Base-by-base conservation (phyloP, 2,329 filamentous ascomycete species). In the Ascochyta viciae-villosae region DNA sequence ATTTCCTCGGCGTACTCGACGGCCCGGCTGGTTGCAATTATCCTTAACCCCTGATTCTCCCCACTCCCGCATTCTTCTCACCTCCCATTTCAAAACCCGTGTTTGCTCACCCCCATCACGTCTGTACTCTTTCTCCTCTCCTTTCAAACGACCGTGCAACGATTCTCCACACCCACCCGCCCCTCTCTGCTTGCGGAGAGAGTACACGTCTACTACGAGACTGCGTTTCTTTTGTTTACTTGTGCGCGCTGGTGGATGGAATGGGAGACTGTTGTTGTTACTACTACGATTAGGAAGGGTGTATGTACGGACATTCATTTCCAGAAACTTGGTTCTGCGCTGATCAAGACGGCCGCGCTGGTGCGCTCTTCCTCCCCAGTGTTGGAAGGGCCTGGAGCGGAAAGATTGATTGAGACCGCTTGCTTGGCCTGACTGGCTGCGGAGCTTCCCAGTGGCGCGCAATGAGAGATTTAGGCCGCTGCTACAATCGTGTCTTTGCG, bases 211-310 rank as follows among this genome's bases (percentile, higher is more conserved):
- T 58, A 65, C 56, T 9, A 39, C 56, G 68, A 72, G 70, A 69
- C 69, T 67, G 67, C 45, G 67, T 72, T 73, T 73, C 69, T 56
- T 72, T 68, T 72, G 68, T 70, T 66, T 29, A 57, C 41, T 34
- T 57, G 49, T 50, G 57, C 58, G 58, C 49, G 50, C 42, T 51
- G 54, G 51, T 58, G 49, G 54, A 51, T 47, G 58, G 49, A 46
- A 38, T 27, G 54, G 57, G 27, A 57, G 51, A 51, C 43, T 62
- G 55, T 64, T 57, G 43, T 58, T 64, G 57, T 62, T 50, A 19
- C 27, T 29, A 29, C 27, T 29, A 31, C 13, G 10, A 31, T 44
- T 53, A 52, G 49, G 50, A 48, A 57, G 37, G 22, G 58, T 9
- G 12, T 13, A 50, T 48, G 43, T 47, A 31, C 37, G 52, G 58